Percentiles rank a stretch among this genome's conserved stretches.
Evolutionary conservation across 345 rosid genomes (phyloP).

Genomic region (Capsella bursapastoris): DNA sequence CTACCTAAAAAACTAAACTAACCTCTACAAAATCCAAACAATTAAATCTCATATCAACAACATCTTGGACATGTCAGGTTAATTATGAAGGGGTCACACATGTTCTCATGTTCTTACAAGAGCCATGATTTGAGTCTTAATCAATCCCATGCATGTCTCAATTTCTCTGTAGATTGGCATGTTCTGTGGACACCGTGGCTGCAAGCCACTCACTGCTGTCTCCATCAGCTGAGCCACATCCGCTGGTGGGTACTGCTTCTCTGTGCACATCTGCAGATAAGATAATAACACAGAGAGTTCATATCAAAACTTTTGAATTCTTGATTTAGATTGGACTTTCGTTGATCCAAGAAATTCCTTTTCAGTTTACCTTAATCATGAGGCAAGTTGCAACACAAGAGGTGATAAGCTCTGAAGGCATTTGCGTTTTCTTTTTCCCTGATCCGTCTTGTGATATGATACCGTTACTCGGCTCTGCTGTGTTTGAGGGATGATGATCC

Average conservation of each 20-base stretch:
- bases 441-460: conserved; percentile 44
- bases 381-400: conserved; percentile 84
- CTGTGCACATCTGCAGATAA: conserved; percentile 69
- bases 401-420: conserved; percentile 73
- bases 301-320: conserved; percentile 1
- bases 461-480: conserved; percentile 43
- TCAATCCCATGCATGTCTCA: conserved; percentile 87
- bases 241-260: conserved; percentile 78
- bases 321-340: not conserved
- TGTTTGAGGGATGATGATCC: conserved; percentile 32
- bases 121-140: conserved; percentile 87
- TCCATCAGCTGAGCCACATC: conserved; percentile 93
- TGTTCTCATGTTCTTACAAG: conserved; percentile 58
- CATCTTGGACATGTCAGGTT: not conserved
- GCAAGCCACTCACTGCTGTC: conserved; percentile 74
- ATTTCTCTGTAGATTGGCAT: conserved; percentile 80
- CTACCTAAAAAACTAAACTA: conserved; percentile 36
- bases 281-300: not conserved
- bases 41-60: not conserved
- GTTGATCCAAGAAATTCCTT: not conserved
- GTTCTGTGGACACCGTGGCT: conserved; percentile 81
- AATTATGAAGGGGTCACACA: not conserved
- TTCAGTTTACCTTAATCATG: conserved; percentile 75
- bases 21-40: conserved; percentile 13
- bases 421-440: conserved; percentile 48